Evolutionary conservation across 495 filamentous ascomycete genomes (phyloP).

Genomic region (Pyrenopolyporus hunteri): DNA sequence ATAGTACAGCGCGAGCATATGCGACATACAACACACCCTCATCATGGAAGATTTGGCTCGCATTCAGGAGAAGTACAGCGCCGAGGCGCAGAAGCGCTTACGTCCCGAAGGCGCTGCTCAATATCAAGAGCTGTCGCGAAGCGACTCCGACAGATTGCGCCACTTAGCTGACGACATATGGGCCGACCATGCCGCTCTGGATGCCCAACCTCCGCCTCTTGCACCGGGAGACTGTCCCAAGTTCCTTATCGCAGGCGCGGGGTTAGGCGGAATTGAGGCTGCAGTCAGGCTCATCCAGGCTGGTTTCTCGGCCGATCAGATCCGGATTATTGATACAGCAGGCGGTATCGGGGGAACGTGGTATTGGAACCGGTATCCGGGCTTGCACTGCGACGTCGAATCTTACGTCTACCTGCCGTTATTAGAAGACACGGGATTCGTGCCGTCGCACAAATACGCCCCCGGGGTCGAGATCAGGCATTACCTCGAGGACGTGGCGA

Average conservation of each 20-base stretch:
- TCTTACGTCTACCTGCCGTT: slow-evolving; percentile 60
- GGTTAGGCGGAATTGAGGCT: slow-evolving; percentile 55
- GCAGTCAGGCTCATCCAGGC: slow-evolving; percentile 58
- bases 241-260: slow-evolving; percentile 59
- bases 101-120: slow-evolving; percentile 49
- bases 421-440: slow-evolving; percentile 65
- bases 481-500: slow-evolving; percentile 49
- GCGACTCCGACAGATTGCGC: slow-evolving; percentile 42
- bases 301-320: slow-evolving; percentile 53
- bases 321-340: slow-evolving; percentile 56
- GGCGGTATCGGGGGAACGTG: slow-evolving; percentile 62
- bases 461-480: slow-evolving; percentile 54
- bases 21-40: not conserved
- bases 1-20: not conserved
- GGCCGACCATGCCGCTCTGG: slow-evolving; percentile 50
- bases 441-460: slow-evolving; percentile 56
- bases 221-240: slow-evolving; percentile 44
- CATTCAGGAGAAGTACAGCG: slow-evolving; percentile 49
- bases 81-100: slow-evolving; percentile 57
- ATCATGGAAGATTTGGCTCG: slow-evolving; percentile 40
- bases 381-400: slow-evolving; percentile 59
- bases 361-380: slow-evolving; percentile 64
- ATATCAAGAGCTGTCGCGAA: slow-evolving; percentile 46
- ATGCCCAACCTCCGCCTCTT: slow-evolving; percentile 39
- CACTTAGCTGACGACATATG: slow-evolving; percentile 53